Base-by-base conservation (phyloP, 805 yeast genomes). In the Metschnikowia dekortorum region DNA sequence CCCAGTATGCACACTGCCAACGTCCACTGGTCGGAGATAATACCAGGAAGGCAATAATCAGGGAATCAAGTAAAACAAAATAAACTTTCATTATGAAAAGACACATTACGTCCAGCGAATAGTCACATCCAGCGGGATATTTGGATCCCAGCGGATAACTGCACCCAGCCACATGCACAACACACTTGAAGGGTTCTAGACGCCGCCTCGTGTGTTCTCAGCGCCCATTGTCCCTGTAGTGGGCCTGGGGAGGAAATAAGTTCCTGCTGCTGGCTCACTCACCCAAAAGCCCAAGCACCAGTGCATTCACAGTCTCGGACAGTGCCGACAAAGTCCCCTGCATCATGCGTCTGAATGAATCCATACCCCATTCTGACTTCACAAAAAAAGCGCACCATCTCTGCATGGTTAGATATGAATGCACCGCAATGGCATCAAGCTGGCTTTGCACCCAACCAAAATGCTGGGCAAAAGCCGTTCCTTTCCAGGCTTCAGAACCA, bases 1-100 rank as follows among this genome's bases (percentile, higher is more conserved):
- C 46, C 29, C 29, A 22, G 37, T 42, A 42, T 42, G 45, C 45
- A 42, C 45, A 42, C 45, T 42, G 14, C 22, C 45, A 16, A 26
- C 38, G 31, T n/a, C 38, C 34, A 29, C 26, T 22, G 6, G 14
- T 35, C 29, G 36, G 13, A n/a, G 10, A 6, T 28, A 30, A 14
- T 28, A 28, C 29, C 9, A 8, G 36, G 29, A 22, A 18, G 9
- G 4, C 22, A 10, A 41, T 41, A 14, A 41, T 16, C 31, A 18
- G 31, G 30, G 13, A 18, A 31, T 41, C 29, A 41, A 41, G 26
- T 11, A 31, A 18, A 41, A 41, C n/a, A 41, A 41, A 41, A 18
- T 29, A 10, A 14, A 14, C 36, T 32, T 28, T 13, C 18, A 30
- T 39, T 18, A 14, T 6, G 9, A 28, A 6, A 6, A 26, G 32